Conservation (phyloP, 495 filamentous ascomycete genomes). For the Aspergillus bertholletiae region DNA sequence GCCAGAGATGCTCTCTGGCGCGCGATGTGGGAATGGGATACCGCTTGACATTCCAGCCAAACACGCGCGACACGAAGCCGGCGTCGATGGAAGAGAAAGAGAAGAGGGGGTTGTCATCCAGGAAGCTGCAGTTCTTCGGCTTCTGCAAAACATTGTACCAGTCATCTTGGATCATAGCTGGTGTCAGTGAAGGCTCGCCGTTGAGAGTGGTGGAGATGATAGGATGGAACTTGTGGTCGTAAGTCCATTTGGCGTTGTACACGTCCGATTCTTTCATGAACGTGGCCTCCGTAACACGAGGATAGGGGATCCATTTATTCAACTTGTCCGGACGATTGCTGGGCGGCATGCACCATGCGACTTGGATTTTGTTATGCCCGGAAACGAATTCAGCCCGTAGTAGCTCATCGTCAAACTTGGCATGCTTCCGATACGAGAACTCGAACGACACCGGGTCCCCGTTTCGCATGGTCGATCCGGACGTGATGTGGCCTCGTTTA, state of each 20-base stretch:
- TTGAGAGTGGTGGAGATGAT: slow-evolving; percentile 54
- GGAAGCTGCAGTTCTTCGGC: slow-evolving; percentile 49
- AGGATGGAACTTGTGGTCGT: slow-evolving; percentile 61
- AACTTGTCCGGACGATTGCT: slow-evolving; percentile 43
- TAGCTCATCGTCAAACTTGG: slow-evolving; percentile 52
- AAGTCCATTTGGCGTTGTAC: slow-evolving; percentile 51
- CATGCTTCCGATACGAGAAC: slow-evolving; percentile 52
- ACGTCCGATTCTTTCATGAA: slow-evolving; percentile 48
- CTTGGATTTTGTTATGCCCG: slow-evolving; percentile 48
- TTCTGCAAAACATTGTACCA: slow-evolving; percentile 53
- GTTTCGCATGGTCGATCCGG: slow-evolving; percentile 50
- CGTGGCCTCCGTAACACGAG: slow-evolving; percentile 53
- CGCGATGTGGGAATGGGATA: slow-evolving; percentile 53
- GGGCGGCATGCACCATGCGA: slow-evolving; percentile 55
- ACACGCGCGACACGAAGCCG: slow-evolving; percentile 38
- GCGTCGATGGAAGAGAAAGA: slow-evolving; percentile 43
- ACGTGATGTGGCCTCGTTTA: slow-evolving; percentile 46
- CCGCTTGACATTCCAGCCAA: slow-evolving; percentile 44
- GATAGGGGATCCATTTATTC: slow-evolving; percentile 58
- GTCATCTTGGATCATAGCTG: slow-evolving; percentile 54
- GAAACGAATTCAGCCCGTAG: slow-evolving; percentile 53
- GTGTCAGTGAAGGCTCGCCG: slow-evolving; percentile 46
- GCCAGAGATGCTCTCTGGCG: slow-evolving; percentile 58
- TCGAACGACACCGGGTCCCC: slow-evolving; percentile 51
- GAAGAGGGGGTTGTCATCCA: slow-evolving; percentile 53